Base-by-base conservation (phyloP, 768 basidiomycete species). In the Tylopilus cervinicoccineus region DNA sequence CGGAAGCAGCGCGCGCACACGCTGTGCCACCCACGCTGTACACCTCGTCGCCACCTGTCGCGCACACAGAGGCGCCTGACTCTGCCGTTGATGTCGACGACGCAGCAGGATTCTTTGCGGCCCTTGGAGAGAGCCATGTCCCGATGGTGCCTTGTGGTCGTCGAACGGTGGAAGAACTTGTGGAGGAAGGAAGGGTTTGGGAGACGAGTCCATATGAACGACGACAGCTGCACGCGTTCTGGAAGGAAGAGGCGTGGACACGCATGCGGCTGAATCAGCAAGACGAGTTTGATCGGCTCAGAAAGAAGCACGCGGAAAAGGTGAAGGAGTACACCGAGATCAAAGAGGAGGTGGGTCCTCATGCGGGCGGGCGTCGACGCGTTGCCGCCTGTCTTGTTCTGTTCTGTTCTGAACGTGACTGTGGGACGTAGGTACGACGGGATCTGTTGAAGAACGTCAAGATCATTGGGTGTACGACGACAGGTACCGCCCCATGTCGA, bases 391-490 rank as follows among this genome's bases (percentile, higher is more conserved):
- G 28, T 1, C 28, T 38, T 5, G 8, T 32, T n/a, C n/a, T n/a
- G n/a, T n/a, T n/a, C n/a, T n/a, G n/a, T n/a, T n/a, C 38, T 52
- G 28, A 50, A 22, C 19, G 34, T 36, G 10, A n/a, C 12, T 36
- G 12, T 6, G 26, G 3, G 26, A 3, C 33, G 1, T 53, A 89
- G 87, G 65, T 71, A 41, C 75, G 81, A 11, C 76, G 81, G 0
- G 70, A 72, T 5, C 64, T 90, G 6, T 69, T 91, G 6, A 60
- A 63, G 27, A 62, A 71, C 6, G 72, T 77, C 0, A 77, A 86
- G 56, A 72, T 91, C 17, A 77, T 89, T 38, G 88, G 84, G 6
- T 88, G 86, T 51, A 91, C 88, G 0, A 89, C 87, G 0, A 88
- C 81, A 19, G 86, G 85, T 83, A 59, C 20, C n/a, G n/a, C 20